phyloP scores from a whole-genome alignment of 495 filamentous ascomycete genomes.

The Sphaerosporella brunnea region DNA sequence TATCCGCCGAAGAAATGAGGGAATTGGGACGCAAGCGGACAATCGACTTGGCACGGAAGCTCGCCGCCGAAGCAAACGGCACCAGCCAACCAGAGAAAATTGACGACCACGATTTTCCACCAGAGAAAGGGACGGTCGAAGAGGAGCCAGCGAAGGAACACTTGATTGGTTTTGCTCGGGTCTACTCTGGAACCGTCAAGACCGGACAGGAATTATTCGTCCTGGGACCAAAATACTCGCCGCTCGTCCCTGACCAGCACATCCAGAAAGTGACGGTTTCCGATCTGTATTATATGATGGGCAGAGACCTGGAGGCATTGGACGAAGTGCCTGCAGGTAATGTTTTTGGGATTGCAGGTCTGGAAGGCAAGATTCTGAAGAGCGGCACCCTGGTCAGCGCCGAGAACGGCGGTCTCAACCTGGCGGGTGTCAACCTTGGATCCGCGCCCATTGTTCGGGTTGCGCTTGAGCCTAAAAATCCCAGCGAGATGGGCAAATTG shows the following conservation, averaged over 20 bases:
- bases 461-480: slow-evolving; percentile 75
- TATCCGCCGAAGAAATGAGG: slow-evolving; percentile 76
- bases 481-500: slow-evolving; percentile 82
- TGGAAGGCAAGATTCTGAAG: slow-evolving; percentile 83
- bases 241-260: slow-evolving; percentile 56
- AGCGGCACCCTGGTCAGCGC: slow-evolving; percentile 86
- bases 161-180: slow-evolving; percentile 82
- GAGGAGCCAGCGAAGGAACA: slow-evolving; percentile 56
- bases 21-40: slow-evolving; percentile 77
- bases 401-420: slow-evolving; percentile 72
- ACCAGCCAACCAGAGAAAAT: background rate
- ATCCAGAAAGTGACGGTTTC: slow-evolving; percentile 71
- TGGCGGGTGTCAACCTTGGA: slow-evolving; percentile 66
- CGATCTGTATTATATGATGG: slow-evolving; percentile 91
- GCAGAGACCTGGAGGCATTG: slow-evolving; percentile 67
- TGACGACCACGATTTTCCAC: slow-evolving; percentile 28
- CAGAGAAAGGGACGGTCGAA: slow-evolving; percentile 28
- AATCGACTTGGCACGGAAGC: slow-evolving; percentile 52
- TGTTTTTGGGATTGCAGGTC: slow-evolving; percentile 85
- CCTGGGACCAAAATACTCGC: slow-evolving; percentile 76
- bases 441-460: slow-evolving; percentile 86
- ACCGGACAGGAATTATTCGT: slow-evolving; percentile 87
- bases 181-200: slow-evolving; percentile 77
- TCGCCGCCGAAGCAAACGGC: slow-evolving; percentile 31
- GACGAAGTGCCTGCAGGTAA: slow-evolving; percentile 77